phyloP scores from a whole-genome alignment of 1,284 basidiomycete species.

The Cutaneotrichosporon daszewskae region DNA sequence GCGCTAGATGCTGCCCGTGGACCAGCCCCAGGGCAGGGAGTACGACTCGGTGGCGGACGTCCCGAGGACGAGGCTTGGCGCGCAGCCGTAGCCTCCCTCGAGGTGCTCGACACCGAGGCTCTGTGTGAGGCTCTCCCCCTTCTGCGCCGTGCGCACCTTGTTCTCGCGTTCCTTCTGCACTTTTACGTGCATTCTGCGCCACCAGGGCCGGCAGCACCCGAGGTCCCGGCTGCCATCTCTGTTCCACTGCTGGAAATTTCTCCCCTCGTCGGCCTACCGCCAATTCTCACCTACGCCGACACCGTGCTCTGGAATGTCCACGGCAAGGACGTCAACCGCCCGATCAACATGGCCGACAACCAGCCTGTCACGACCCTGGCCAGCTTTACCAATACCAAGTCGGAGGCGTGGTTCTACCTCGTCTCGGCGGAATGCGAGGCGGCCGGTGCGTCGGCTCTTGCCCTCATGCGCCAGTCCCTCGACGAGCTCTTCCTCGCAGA shows the following conservation, averaged over 20 bases:
- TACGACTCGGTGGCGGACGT: slow-evolving; percentile 56
- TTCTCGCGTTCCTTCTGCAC: slow-evolving; percentile 79
- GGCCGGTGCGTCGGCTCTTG: slow-evolving; percentile 75
- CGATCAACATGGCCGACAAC: slow-evolving; percentile 53
- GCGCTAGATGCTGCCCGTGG: slow-evolving; percentile 51
- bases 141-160: slow-evolving; percentile 75
- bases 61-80: slow-evolving; percentile 61
- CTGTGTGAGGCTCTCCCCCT: slow-evolving; percentile 57
- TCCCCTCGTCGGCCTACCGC: slow-evolving; percentile 72
- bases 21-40: slow-evolving; percentile 45
- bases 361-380: slow-evolving; percentile 54
- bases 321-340: slow-evolving; percentile 52
- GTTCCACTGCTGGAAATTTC: slow-evolving; percentile 75
- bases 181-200: slow-evolving; percentile 73
- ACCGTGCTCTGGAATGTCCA: slow-evolving; percentile 85
- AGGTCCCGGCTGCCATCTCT: slow-evolving; percentile 64
- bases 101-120: slow-evolving; percentile 54
- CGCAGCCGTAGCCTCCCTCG: slow-evolving; percentile 61
- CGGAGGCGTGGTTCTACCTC: slow-evolving; percentile 86
- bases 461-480: slow-evolving; percentile 79
- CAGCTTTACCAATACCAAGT: slow-evolving; percentile 72
- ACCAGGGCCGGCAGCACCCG: slow-evolving; percentile 14
- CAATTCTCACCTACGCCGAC: slow-evolving; percentile 87
- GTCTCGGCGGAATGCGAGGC: slow-evolving; percentile 86
- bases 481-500: slow-evolving; percentile 91